A percentile compares a stretch with the other conserved stretches of the same genome.
Evolutionary conservation across 2,329 filamentous ascomycete species (phyloP).

Genomic region (Herpotrichia juniperi): DNA sequence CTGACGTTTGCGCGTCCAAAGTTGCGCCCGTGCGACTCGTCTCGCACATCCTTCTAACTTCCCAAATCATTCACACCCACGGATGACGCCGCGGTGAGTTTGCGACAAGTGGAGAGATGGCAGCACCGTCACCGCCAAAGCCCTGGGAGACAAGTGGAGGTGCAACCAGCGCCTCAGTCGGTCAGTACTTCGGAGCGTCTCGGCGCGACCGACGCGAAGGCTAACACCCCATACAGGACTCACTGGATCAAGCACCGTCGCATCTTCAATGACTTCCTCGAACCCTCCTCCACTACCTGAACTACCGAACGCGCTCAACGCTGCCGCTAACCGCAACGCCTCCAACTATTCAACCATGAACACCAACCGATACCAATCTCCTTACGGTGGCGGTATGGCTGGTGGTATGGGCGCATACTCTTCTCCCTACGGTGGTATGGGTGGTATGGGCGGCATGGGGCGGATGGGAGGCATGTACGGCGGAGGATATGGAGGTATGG

Average conservation of each 20-base stretch:
- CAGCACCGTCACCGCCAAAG: slow-evolving; percentile 83
- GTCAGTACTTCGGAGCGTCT: slow-evolving; percentile 28
- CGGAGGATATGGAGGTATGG: slow-evolving; percentile 50
- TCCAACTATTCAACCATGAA: slow-evolving; percentile 76
- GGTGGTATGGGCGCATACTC: slow-evolving; percentile 60
- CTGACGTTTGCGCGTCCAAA: too few relatives aligned
- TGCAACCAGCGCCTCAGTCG: slow-evolving; percentile 49
- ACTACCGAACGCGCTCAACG: slow-evolving; percentile 76
- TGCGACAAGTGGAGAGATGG: slow-evolving; percentile 51
- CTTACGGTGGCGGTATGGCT: slow-evolving; percentile 55
- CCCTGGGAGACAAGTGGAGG: slow-evolving; percentile 89
- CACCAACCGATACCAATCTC: slow-evolving; percentile 58
- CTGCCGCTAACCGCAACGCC: slow-evolving; percentile 86
- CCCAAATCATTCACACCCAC: slow-evolving; percentile 1
- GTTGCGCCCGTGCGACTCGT: too few relatives aligned
- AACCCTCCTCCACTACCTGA: slow-evolving; percentile 75
- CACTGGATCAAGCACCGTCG: slow-evolving; percentile 43
- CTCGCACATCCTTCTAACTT: too few relatives aligned
- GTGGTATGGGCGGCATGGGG: slow-evolving; percentile 53
- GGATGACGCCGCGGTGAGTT: slow-evolving; percentile 32
- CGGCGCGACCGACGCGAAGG: slow-evolving; percentile 11
- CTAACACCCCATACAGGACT: slow-evolving; percentile 38
- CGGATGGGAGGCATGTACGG: slow-evolving; percentile 33
- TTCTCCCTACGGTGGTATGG: slow-evolving; percentile 62
- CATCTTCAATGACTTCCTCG: slow-evolving; percentile 47